Base-by-base conservation (phyloP, 805 yeast genomes). In the Kodamaea nitidulidarum region DNA sequence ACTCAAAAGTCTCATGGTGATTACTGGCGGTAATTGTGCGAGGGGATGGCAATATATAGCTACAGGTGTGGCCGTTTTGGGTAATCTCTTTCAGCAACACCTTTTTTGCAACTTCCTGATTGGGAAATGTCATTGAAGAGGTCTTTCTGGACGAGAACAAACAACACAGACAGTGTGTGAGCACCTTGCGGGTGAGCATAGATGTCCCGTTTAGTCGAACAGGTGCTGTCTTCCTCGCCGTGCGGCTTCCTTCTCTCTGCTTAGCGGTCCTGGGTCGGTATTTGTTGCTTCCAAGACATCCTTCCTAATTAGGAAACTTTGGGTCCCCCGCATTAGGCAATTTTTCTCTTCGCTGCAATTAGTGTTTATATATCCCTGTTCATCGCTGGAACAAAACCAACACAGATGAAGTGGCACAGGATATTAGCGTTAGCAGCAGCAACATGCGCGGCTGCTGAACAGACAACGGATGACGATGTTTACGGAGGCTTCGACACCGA, bases 1-100 rank as follows among this genome's bases (percentile, higher is more conserved):
- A 32, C 37, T 37, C 7, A 39, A 24, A 2, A 50, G 26, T 39
- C 26, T 52, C 56, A 52, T 52, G 16, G 5, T 15, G 8, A 22
- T 3, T 18, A 12, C 17, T 25, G 6, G n/a, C 27, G 6, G 11
- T 25, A 25, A 25, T 4, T n/a, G 27, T 25, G 27, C 27, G 27
- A 25, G 27, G 27, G 27, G 12, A n/a, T 25, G 15, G 32, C 25
- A 30, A 28, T 29, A 31, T 29, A 30, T 18, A 29, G 10, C 22
- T 29, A 10, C 30, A 12, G 9, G 18, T 22, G 10, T 15, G 21
- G 9, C 20, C 27, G 14, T 24, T 33, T 33, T 24, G 20, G 36
- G 36, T 4, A 33, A 33, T 24, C 29, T 12, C 29, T 14, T n/a
- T 22, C 5, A 17, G 4, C 16, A n/a, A 18, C 7, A n/a, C 25